Percentiles rank a stretch among this genome's conserved stretches.
These are phyloP conservation scores for Penicillium herquei DNA, from an alignment of 495 filamentous ascomycete genomes.

Conservation along the genomic window DNA sequence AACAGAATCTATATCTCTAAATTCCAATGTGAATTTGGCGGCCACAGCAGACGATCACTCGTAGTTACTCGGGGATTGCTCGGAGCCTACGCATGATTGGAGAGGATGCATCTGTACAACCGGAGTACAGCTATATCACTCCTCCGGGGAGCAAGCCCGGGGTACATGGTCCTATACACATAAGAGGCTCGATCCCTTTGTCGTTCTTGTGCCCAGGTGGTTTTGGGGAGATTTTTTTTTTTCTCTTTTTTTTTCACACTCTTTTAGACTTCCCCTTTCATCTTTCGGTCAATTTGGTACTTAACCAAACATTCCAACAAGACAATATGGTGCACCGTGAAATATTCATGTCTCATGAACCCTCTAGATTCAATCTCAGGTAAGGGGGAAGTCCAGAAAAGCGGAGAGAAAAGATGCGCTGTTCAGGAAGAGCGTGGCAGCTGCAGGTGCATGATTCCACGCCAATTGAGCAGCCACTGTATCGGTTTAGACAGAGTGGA, in stretches of 20 bases:
- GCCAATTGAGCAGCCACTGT: constrained; percentile 27
- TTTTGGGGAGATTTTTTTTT: not conserved
- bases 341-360: not conserved
- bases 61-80: constrained; percentile 20
- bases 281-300: not conserved
- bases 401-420: constrained; percentile 23
- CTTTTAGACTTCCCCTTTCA: not conserved
- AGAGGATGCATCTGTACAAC: constrained; percentile 18
- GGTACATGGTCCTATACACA: constrained; percentile 9
- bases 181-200: constrained; percentile 3
- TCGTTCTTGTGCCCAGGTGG: too few species aligned
- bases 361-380: not conserved
- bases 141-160: constrained; percentile 11
- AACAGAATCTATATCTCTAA: not conserved
- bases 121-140: constrained; percentile 9
- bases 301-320: too few species aligned
- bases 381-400: constrained; percentile 17
- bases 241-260: not conserved
- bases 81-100: constrained; percentile 21
- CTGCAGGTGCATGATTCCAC: constrained; percentile 28
- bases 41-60: constrained; percentile 21
- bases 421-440: constrained; percentile 41
- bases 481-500: constrained; percentile 28
- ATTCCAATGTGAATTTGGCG: constrained; percentile 1
- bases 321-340: too few species aligned